Conservation (phyloP, 176 grass and related monocot species). For the Tillandsia fasciculata region DNA sequence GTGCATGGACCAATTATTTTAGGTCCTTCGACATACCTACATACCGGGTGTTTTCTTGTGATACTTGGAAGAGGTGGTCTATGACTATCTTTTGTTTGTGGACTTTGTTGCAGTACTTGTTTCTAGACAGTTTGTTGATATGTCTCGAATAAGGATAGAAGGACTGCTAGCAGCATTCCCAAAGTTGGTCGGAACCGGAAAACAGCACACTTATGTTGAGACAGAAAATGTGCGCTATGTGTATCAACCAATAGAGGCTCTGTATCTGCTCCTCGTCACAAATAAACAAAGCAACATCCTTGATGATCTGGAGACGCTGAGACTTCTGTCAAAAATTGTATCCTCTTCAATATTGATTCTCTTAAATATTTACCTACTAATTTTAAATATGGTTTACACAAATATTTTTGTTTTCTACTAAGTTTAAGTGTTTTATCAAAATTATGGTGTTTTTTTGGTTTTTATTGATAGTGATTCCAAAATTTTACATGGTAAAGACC, state of each 20-base stretch:
- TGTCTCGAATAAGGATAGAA: constrained; percentile 79
- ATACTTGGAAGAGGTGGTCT: background rate
- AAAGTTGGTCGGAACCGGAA: constrained; percentile 67
- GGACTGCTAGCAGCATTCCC: constrained; percentile 85
- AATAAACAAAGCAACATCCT: constrained; percentile 94
- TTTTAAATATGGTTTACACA: background rate
- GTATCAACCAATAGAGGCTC: constrained; percentile 66
- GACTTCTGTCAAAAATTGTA: constrained; percentile 78
- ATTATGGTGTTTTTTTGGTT: background rate
- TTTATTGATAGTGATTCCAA: too few relatives aligned
- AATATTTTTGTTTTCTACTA: background rate
- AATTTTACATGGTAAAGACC: too few relatives aligned
- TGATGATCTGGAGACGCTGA: constrained; percentile 80
- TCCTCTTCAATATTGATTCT: constrained; percentile 16
- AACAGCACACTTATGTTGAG: constrained; percentile 84
- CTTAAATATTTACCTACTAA: background rate
- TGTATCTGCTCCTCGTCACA: constrained; percentile 78
- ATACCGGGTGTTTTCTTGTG: too few relatives aligned
- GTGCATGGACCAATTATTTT: too few relatives aligned
- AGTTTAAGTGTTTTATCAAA: background rate
- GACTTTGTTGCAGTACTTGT: constrained; percentile 54
- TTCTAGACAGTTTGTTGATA: constrained; percentile 74
- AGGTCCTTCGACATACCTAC: too few relatives aligned
- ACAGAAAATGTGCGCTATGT: constrained; percentile 83
- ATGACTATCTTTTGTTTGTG: background rate